Base-by-base conservation (phyloP, 2,329 filamentous ascomycete species). In the Emmonsiellopsis sp. region DNA sequence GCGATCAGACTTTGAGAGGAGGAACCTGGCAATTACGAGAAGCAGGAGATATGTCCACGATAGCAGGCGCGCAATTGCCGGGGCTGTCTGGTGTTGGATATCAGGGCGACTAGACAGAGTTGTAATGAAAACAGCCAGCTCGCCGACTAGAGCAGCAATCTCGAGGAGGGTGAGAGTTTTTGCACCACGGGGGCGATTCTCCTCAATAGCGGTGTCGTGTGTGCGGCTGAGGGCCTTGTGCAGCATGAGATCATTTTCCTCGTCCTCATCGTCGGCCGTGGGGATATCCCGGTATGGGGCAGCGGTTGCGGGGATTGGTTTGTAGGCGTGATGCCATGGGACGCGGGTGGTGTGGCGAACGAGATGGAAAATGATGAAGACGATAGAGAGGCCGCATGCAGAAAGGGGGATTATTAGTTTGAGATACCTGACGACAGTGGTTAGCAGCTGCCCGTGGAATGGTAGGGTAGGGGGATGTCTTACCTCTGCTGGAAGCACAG, bases 31-130 rank as follows among this genome's bases (percentile, higher is more conserved):
- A 16, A 83, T 80, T 11, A 84, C 84, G 55, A 98, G 79, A 13
- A 84, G 71, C 31, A 92, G 76, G 40, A 91, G 81, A 67, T 97
- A 98, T 51, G 81, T 70, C 92, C 93, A 97, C 32, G 82, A 82
- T 9, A 82, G 70, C 35, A 95, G 74, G 49, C 84, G 85, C 2
- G 83, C 80, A 49, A 86, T 75, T 8, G 84, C 81, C 26, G 84
- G 82, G 53, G 82, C 64, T 15, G 72, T 77, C 50, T 81, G 82
- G 56, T 79, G 76, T 15, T 71, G 71, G 20, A 79, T 80, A 73
- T 81, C 87, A 42, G 78, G 75, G 37, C 79, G 73, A 1, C 81
- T 80, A 1, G 81, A 70, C 52, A 93, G 75, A 7, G 83, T 80
- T 8, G 82, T 71, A 15, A 84, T 70, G 61, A 89, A 89, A 55